A percentile compares a stretch with the other conserved stretches of the same genome.
Conservation (phyloP, 2,329 filamentous ascomycete species). For the Apiospora marii region DNA sequence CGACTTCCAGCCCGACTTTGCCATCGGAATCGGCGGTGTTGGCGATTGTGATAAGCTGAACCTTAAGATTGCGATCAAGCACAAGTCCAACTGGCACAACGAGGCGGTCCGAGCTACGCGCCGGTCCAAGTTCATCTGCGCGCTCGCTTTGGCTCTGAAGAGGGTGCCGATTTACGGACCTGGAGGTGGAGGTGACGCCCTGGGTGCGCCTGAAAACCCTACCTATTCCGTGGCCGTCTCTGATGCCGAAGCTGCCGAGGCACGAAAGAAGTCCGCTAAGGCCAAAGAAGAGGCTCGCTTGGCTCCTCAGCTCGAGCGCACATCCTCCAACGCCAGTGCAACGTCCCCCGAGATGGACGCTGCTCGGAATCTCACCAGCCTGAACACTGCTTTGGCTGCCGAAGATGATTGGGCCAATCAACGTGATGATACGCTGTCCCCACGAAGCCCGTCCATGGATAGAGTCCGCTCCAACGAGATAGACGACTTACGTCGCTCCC, state of each 20-base stretch:
- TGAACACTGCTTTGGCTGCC: slow-evolving; percentile 43
- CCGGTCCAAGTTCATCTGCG: slow-evolving; percentile 97
- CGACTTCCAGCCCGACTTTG: slow-evolving; percentile 88
- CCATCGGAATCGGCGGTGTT: slow-evolving; percentile 79
- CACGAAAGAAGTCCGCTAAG: slow-evolving; percentile 65
- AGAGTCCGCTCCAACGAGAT: slow-evolving; percentile 48
- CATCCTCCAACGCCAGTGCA: slow-evolving; percentile 31
- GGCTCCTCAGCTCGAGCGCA: slow-evolving; percentile 46
- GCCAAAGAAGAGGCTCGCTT: slow-evolving; percentile 72
- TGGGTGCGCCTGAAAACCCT: slow-evolving; percentile 76
- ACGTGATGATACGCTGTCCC: slow-evolving; percentile 45
- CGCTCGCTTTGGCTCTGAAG: slow-evolving; percentile 83
- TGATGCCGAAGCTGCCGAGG: slow-evolving; percentile 70
- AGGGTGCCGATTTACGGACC: slow-evolving; percentile 87
- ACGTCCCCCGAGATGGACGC: slow-evolving; percentile 52
- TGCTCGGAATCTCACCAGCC: slow-evolving; percentile 53
- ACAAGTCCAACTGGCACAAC: slow-evolving; percentile 94
- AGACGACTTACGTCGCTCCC: slow-evolving; percentile 38
- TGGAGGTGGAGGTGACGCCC: slow-evolving; percentile 70
- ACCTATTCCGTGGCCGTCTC: slow-evolving; percentile 80
- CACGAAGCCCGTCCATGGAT: slow-evolving; percentile 40
- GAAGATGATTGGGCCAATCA: slow-evolving; percentile 50
- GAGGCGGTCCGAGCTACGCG: slow-evolving; percentile 81
- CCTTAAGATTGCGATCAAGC: slow-evolving; percentile 82
- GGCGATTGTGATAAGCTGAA: slow-evolving; percentile 88